A percentile compares a stretch with the other conserved stretches of the same genome.
Evolutionary conservation across 2,329 filamentous ascomycete species (phyloP).

Genomic region (Pyricularia grisea): DNA sequence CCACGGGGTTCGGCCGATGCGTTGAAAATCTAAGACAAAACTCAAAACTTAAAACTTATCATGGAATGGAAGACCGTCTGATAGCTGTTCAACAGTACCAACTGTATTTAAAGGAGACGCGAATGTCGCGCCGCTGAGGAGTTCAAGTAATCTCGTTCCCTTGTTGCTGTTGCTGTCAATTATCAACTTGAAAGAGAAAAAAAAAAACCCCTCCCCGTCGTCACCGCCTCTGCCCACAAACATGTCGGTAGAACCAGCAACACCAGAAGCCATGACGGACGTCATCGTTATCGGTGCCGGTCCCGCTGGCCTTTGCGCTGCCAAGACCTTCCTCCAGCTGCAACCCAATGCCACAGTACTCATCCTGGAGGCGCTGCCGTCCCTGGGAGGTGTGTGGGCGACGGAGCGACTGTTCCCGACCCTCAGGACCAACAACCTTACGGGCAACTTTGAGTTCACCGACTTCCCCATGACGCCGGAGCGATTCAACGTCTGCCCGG

Average conservation of each 20-base stretch:
- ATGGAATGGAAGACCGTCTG: background rate
- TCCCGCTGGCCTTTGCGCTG: constrained; percentile 29
- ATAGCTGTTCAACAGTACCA: background rate
- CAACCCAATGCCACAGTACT: constrained; percentile 26
- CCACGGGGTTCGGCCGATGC: background rate
- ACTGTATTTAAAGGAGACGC: background rate
- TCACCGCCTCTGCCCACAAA: background rate
- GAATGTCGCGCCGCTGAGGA: background rate
- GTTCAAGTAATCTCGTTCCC: background rate
- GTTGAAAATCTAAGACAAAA: background rate
- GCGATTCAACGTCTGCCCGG: constrained; percentile 29
- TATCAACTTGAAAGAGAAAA: background rate
- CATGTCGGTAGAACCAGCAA: background rate
- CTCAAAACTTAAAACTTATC: background rate
- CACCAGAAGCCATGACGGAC: constrained; percentile 13
- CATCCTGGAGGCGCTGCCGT: constrained; percentile 29
- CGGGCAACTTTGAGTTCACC: constrained; percentile 26
- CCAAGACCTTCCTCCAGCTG: constrained; percentile 36
- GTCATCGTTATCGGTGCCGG: constrained; percentile 19
- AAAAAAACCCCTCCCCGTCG: background rate
- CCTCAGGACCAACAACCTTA: constrained; percentile 31
- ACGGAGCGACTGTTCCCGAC: constrained; percentile 30
- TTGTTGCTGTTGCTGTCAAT: background rate
- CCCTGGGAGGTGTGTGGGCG: constrained; percentile 32
- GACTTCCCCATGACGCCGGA: constrained; percentile 21